These are phyloP conservation scores for Pigoraptor vietnamica DNA, from an alignment of 78 protist species.

Conservation along the genomic window DNA sequence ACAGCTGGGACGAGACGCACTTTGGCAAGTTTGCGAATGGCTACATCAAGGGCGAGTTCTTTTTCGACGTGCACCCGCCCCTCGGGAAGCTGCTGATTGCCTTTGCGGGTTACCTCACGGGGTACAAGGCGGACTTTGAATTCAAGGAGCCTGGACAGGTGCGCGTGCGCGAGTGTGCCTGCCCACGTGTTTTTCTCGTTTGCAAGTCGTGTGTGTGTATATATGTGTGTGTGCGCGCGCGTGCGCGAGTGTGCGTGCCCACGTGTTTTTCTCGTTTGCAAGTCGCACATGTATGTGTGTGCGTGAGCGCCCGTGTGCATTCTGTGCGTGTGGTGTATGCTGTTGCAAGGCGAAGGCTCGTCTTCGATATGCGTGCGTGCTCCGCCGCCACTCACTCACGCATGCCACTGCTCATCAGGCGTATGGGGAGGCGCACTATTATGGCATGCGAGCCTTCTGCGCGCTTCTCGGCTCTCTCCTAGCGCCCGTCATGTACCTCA, in stretches of 20 bases:
- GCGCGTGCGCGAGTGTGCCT: not conserved
- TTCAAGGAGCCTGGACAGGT: conserved; percentile 23
- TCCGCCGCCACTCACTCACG: not conserved
- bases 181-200: too few species aligned
- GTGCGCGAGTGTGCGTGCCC: not conserved
- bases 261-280: not conserved
- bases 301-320: too few species aligned
- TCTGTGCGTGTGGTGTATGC: too few species aligned
- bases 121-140: conserved; percentile 19
- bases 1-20: conserved; percentile 47
- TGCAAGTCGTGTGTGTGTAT: too few species aligned
- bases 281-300: not conserved
- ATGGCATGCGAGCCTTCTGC: conserved; percentile 22
- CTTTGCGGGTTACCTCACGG: not conserved
- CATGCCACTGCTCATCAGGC: not conserved
- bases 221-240: not conserved
- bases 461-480: not conserved
- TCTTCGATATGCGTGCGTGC: too few species aligned
- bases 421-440: conserved; percentile 3
- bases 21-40: conserved; percentile 42
- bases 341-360: too few species aligned
- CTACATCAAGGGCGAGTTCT: conserved; percentile 24
- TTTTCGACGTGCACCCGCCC: conserved; percentile 56
- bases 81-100: conserved; percentile 27
- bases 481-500: not conserved